Percentiles rank a stretch among this genome's conserved stretches.
phyloP scores from a whole-genome alignment of 2,329 filamentous ascomycete genomes.

The Fusarium lateritium region DNA sequence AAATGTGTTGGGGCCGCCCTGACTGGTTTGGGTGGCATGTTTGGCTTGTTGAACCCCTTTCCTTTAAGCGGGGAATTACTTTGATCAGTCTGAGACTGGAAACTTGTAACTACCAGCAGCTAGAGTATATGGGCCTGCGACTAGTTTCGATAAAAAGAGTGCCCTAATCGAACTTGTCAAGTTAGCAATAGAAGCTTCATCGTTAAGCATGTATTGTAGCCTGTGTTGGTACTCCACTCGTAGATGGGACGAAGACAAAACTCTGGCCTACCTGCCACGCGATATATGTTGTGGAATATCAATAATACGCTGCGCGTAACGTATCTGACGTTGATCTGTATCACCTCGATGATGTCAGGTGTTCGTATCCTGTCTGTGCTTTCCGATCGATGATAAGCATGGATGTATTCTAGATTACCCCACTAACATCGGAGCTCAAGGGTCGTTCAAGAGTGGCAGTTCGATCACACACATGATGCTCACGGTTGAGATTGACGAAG shows the following conservation, averaged over 20 bases:
- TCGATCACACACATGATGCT: constrained; percentile 7
- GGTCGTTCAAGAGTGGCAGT: not conserved
- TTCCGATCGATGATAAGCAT: constrained; percentile 10
- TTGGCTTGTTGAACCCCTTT: not conserved
- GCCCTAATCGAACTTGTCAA: not conserved
- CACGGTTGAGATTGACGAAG: not conserved
- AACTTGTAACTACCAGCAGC: not conserved
- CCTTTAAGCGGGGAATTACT: not conserved
- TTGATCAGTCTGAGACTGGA: not conserved
- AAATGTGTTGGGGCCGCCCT: constrained; percentile 77
- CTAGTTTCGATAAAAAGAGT: not conserved
- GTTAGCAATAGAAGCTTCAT: constrained; percentile 13
- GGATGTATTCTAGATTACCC: constrained; percentile 25
- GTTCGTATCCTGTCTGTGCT: constrained; percentile 24
- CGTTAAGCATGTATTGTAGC: not conserved
- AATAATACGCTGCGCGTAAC: constrained; percentile 8
- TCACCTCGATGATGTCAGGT: constrained; percentile 38
- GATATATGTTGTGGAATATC: constrained; percentile 17
- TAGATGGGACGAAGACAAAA: not conserved
- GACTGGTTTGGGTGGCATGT: constrained; percentile 53
- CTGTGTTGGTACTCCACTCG: not conserved
- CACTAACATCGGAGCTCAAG: constrained; percentile 18
- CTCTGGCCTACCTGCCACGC: constrained; percentile 20
- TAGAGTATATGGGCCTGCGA: not conserved
- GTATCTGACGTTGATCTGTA: constrained; percentile 22